Evolutionary conservation across 495 filamentous ascomycete genomes (phyloP).

Genomic region (Aspergillus leporis): DNA sequence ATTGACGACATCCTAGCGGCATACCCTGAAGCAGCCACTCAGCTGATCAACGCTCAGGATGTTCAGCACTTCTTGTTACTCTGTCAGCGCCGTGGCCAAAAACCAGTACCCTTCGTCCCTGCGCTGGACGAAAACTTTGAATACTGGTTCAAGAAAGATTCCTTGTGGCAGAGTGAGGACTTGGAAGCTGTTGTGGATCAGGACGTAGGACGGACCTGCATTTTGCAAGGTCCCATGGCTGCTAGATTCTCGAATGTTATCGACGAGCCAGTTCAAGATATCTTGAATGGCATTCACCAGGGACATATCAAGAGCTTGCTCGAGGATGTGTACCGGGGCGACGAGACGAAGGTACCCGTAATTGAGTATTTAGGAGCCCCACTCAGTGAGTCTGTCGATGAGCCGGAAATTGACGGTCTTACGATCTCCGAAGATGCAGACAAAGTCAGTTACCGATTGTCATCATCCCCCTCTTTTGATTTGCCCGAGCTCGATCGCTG

Average conservation of each 20-base stretch:
- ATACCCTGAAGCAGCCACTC: conserved; percentile 81
- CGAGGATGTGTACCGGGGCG: conserved; percentile 74
- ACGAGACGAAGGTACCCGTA: conserved; percentile 73
- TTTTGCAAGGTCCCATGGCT: conserved; percentile 93
- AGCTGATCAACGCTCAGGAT: conserved; percentile 96
- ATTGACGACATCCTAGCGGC: conserved; percentile 75
- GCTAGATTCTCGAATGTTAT: conserved; percentile 84
- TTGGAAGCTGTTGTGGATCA: conserved; percentile 92
- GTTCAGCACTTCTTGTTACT: conserved; percentile 93
- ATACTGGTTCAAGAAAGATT: conserved; percentile 99
- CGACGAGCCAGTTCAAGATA: conserved; percentile 91
- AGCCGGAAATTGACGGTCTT: conserved; percentile 76
- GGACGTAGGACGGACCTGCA: conserved; percentile 92
- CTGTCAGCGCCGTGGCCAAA: conserved; percentile 91
- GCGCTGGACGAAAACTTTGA: conserved; percentile 93
- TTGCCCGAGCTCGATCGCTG: conserved; percentile 80
- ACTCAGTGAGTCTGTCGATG: conserved; percentile 53
- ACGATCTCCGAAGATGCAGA: conserved; percentile 70
- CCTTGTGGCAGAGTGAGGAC: conserved; percentile 99
- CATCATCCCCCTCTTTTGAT: conserved; percentile 63
- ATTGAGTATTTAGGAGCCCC: conserved; percentile 95
- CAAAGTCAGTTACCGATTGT: conserved; percentile 79
- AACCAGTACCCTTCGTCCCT: conserved; percentile 94
- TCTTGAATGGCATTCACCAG: conserved; percentile 85
- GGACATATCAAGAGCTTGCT: conserved; percentile 79